A percentile compares a stretch with the other conserved stretches of the same genome.
Conservation (phyloP, 2,329 filamentous ascomycete species). For the Bipolaris bicolor region DNA sequence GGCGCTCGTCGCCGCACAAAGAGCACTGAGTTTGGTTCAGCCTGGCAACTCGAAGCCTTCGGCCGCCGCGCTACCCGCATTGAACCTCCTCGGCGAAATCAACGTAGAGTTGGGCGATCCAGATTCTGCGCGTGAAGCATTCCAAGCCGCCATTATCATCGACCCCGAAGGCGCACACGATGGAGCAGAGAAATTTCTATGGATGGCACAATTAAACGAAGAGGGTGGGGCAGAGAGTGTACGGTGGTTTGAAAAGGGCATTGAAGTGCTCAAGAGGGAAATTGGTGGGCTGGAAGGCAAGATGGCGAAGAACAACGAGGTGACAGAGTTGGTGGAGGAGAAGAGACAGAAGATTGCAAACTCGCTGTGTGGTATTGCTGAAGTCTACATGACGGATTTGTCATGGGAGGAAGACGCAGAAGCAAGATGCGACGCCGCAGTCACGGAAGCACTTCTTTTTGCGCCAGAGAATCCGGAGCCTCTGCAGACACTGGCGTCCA, state of each 20-base stretch:
- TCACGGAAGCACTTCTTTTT: slow-evolving; percentile 88
- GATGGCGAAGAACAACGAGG: slow-evolving; percentile 43
- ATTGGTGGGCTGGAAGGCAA: slow-evolving; percentile 67
- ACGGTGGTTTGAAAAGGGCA: slow-evolving; percentile 69
- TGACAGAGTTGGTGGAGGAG: slow-evolving; percentile 60
- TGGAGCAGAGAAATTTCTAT: slow-evolving; percentile 91
- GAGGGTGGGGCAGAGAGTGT: slow-evolving; percentile 66
- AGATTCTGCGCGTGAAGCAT: slow-evolving; percentile 73
- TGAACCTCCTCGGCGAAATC: slow-evolving; percentile 82
- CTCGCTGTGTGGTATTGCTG: slow-evolving; percentile 90
- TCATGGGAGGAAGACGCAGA: slow-evolving; percentile 92
- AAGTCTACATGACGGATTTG: slow-evolving; percentile 99
- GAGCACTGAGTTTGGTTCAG: slow-evolving; percentile 59
- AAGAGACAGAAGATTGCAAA: slow-evolving; percentile 84
- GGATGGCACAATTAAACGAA: slow-evolving; percentile 85
- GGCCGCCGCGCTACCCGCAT: slow-evolving; percentile 64
- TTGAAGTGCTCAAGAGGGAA: slow-evolving; percentile 72
- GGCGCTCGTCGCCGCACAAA: slow-evolving; percentile 61
- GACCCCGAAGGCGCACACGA: slow-evolving; percentile 83
- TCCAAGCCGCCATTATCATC: slow-evolving; percentile 73
- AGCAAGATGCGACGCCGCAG: slow-evolving; percentile 80
- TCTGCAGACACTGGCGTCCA: slow-evolving; percentile 93
- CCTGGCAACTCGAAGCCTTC: slow-evolving; percentile 44
- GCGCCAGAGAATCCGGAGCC: slow-evolving; percentile 83
- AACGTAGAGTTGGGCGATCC: slow-evolving; percentile 82